Evolutionary conservation across 2,329 filamentous ascomycete genomes (phyloP).

Genomic region (Scopulariopsis brevicaulis): DNA sequence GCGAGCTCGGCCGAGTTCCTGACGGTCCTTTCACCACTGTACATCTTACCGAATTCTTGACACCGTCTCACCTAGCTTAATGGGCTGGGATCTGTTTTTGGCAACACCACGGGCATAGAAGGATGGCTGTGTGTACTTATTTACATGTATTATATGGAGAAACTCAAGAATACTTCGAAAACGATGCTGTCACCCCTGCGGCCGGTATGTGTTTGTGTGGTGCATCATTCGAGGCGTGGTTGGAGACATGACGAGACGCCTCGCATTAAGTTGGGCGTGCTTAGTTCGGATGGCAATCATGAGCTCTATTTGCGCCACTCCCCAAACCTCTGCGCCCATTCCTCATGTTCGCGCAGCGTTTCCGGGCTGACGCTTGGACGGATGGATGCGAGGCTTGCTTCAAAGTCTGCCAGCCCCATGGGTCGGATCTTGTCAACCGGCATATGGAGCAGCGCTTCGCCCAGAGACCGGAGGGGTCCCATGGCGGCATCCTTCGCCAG

Average conservation of each 20-base stretch:
- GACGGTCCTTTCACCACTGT: neutral
- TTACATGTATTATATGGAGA: neutral
- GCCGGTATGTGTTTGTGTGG: neutral
- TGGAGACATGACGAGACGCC: neutral
- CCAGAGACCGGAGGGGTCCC: constrained; percentile 83
- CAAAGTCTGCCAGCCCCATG: constrained; percentile 74
- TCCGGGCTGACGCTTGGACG: constrained; percentile 80
- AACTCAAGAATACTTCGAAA: neutral
- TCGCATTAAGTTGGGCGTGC: neutral
- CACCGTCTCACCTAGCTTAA: neutral
- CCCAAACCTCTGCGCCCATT: constrained; percentile 89
- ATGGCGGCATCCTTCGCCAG: constrained; percentile 96
- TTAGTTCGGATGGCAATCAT: neutral
- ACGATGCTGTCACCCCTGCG: neutral
- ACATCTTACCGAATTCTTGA: neutral
- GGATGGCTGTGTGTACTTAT: neutral
- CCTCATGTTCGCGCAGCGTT: constrained; percentile 80
- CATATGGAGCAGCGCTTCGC: constrained; percentile 81
- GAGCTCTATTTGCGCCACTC: constrained; percentile 64
- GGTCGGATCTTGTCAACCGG: constrained; percentile 89
- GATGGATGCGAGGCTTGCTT: constrained; percentile 73
- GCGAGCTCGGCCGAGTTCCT: neutral
- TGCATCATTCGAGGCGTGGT: neutral
- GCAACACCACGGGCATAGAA: neutral
- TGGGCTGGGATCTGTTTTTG: neutral